Percentiles rank a stretch among this genome's conserved stretches.
phyloP scores from a whole-genome alignment of 2,329 filamentous ascomycete species.

The Blastomyces silverae region DNA sequence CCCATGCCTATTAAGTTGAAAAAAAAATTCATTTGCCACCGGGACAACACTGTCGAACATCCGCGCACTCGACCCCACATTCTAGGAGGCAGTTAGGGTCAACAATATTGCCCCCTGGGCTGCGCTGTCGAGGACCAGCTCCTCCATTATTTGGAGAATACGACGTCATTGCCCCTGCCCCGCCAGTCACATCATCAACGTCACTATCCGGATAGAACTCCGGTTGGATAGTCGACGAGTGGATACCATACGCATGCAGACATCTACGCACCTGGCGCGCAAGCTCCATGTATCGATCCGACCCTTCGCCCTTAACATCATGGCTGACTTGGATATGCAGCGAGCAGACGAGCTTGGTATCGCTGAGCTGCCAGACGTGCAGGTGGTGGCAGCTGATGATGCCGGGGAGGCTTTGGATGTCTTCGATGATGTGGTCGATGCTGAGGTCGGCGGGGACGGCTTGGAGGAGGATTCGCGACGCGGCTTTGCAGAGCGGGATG shows the following conservation, averaged over 20 bases:
- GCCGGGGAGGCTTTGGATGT: constrained; percentile 77
- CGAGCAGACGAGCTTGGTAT: constrained; percentile 87
- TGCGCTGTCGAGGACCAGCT: constrained; percentile 20
- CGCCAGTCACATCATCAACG: constrained; percentile 26
- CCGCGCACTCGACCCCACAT: constrained; percentile 42
- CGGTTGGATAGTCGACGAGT: constrained; percentile 94
- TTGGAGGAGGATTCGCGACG: constrained; percentile 76
- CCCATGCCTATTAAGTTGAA: no score
- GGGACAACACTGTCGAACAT: constrained; percentile 38
- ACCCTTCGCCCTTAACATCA: constrained; percentile 73
- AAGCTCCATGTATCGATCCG: constrained; percentile 79
- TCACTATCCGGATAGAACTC: constrained; percentile 55
- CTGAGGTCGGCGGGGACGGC: constrained; percentile 84
- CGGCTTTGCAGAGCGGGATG: constrained; percentile 47
- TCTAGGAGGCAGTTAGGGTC: constrained; percentile 43
- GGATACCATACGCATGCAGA: constrained; percentile 90
- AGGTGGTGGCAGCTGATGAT: constrained; percentile 90
- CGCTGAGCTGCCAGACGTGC: constrained; percentile 95
- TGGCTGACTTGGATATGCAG: constrained; percentile 91
- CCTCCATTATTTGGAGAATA: background rate
- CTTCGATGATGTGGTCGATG: constrained; percentile 83
- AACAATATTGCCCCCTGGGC: constrained; percentile 34
- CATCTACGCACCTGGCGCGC: constrained; percentile 77
- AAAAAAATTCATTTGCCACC: constrained; percentile 5
- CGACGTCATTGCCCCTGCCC: constrained; percentile 7